Base-by-base conservation (phyloP, 1,284 basidiomycete genomes). In the Trichosporon asahii region DNA sequence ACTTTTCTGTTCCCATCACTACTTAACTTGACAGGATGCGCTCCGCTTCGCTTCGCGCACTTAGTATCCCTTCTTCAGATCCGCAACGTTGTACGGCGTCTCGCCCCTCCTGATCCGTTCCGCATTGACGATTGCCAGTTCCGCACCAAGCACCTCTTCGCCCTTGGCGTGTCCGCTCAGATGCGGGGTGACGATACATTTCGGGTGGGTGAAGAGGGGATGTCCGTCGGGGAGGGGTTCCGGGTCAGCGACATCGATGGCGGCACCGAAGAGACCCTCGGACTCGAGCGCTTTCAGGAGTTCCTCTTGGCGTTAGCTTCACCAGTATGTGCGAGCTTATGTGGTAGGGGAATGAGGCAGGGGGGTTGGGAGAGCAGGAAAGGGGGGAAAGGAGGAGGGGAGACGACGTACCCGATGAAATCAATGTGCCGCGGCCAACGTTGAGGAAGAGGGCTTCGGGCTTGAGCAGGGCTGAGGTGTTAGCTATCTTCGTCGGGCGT, bases 231-330 rank as follows among this genome's bases (percentile, higher is more conserved):
- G 72, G 6, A 82, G 75, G 1, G 81, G 81, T 69, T 81, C 82
- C 37, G 81, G 81, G 69, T 81, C 78, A 2, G 80, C 81, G 33
- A 82, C 81, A 73, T 82, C 81, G 14, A 82, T 67, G 2, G 79
- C 79, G 12, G 76, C 78, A 49, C 79, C 79, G 65, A 73, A 76
- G 33, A 80, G 73, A 18, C 73, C 71, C 67, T 53, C 49, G 69
- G 69, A 33, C 60, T 77, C 68, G 15, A 82, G 76, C 0, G 76
- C 75, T 9, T 70, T 49, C 18, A 82, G 67, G 14, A 82, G 72
- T 55, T 79, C 77, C 18, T 79, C 81, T 80, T 33, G 35, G 21
- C 37, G 68, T 72, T 35, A 72, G 64, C 29, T 31, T 25, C 12
- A 11, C 23, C n/a, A n/a, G n/a, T n/a, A n/a, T n/a, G n/a, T n/a